Base-by-base conservation (phyloP, 1,139 yeast species). In the Sugiyamaella japonica region DNA sequence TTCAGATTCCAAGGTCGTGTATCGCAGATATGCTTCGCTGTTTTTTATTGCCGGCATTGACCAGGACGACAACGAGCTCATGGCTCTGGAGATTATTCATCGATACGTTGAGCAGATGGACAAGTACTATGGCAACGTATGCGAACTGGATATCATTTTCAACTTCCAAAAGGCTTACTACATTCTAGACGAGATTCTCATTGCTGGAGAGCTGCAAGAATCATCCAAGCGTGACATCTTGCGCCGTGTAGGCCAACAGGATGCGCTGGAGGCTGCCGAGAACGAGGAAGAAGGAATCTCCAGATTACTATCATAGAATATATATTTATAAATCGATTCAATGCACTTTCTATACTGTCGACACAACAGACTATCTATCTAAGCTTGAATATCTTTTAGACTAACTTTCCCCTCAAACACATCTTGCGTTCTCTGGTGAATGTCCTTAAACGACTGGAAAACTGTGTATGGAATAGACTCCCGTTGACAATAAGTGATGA, bases 91-190 rank as follows among this genome's bases (percentile, higher is more conserved):
- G 66, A 77, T 87, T 31, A 85, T 95, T 52, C 99, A 95, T 68
- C 77, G 98, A 57, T 95, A 85, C 69, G 99, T 95, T 49, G 99
- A 95, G 70, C 90, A 89, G 64, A 89, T 93, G 96, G 99, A 93
- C 75, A 86, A 87, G 66, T 83, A 90, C 63, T 93, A 89, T 67
- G 98, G 97, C n/a, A 93, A 90, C 67, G 99, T 93, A 17, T 88
- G 97, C 72, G 97, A 90, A 68, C 67, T 72, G 31, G 75, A 91
- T 71, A 90, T 93, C 59, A 93, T 93, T 52, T 93, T 93, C 79
- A 95, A 95, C 63, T 93, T 93, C 73, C 88, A 86, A 65, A 87
- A 89, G 69, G 98, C 98, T 0, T 93, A 93, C 69, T 88, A 89
- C 70, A 86, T 93, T 15, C 76, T 95, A 61, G 97, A 93, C 70